A percentile compares a stretch with the other conserved stretches of the same genome.
Evolutionary conservation across 345 rosid species (phyloP).

Genomic region (Fremontodendron californicum): DNA sequence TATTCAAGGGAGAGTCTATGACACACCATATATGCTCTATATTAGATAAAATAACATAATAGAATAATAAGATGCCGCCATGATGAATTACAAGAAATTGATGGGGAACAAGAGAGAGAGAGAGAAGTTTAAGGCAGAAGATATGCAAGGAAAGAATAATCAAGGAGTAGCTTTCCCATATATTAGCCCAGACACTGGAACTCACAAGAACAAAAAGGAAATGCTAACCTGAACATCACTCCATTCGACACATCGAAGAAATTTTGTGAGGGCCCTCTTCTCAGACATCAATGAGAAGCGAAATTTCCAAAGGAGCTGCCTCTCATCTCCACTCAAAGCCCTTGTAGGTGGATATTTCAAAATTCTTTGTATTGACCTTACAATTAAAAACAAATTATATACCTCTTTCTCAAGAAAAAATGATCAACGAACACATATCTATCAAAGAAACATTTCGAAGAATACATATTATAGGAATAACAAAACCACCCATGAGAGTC

Average conservation of each 20-base stretch:
- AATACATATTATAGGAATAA: conserved; percentile 1
- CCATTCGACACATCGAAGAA: conserved; percentile 95
- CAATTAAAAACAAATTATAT: conserved; percentile 8
- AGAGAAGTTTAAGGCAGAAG: background rate
- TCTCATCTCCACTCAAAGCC: conserved; percentile 89
- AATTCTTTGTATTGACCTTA: conserved; percentile 79
- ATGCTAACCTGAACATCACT: conserved; percentile 86
- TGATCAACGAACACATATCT: background rate
- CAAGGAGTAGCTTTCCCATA: background rate
- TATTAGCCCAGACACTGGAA: background rate
- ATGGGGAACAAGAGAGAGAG: background rate
- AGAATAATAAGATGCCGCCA: background rate
- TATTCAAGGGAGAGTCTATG: background rate
- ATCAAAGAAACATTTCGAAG: background rate
- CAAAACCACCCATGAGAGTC: background rate
- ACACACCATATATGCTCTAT: background rate
- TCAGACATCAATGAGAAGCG: conserved; percentile 92
- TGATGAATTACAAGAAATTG: background rate
- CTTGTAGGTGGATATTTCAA: conserved; percentile 90
- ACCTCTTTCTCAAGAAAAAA: conserved; percentile 7
- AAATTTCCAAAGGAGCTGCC: conserved; percentile 96
- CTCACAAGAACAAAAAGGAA: background rate
- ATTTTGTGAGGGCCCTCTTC: conserved; percentile 95
- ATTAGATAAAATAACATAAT: background rate
- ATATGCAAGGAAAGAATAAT: background rate